Percentiles rank a stretch among this genome's conserved stretches.
These are phyloP conservation scores for Cladophialophora psammophila DNA, from an alignment of 2,329 filamentous ascomycete genomes.

Conservation along the genomic window DNA sequence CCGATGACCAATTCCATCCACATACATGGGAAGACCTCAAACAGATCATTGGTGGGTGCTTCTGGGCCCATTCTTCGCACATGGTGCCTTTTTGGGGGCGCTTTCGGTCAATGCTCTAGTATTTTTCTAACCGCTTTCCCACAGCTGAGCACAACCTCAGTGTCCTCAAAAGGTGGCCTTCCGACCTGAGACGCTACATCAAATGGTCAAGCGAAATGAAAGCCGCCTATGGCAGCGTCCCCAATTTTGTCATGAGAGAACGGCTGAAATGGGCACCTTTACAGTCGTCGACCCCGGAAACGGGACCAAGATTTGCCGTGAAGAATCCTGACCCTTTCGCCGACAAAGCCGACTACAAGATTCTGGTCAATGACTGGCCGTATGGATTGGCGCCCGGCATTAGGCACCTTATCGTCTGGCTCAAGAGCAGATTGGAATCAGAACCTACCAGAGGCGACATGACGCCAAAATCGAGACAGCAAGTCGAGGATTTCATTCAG, in stretches of 20 bases:
- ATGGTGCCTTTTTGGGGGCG: neutral
- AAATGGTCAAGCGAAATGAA: slow-evolving; percentile 64
- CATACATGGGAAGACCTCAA: slow-evolving; percentile 62
- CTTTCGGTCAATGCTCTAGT: no score
- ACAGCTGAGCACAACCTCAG: slow-evolving; percentile 61
- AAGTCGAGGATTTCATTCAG: slow-evolving; percentile 60
- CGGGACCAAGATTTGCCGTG: slow-evolving; percentile 51
- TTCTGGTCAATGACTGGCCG: slow-evolving; percentile 69
- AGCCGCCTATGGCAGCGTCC: slow-evolving; percentile 62
- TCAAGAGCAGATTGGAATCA: slow-evolving; percentile 58
- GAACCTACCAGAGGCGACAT: slow-evolving; percentile 57
- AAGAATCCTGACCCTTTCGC: slow-evolving; percentile 61
- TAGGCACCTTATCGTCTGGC: slow-evolving; percentile 65
- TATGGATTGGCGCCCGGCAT: slow-evolving; percentile 65
- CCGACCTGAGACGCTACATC: slow-evolving; percentile 66
- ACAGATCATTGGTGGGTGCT: slow-evolving; percentile 58
- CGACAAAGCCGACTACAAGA: slow-evolving; percentile 61
- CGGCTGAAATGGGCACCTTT: slow-evolving; percentile 60
- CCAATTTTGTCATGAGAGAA: slow-evolving; percentile 62
- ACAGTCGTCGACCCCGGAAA: slow-evolving; percentile 41
- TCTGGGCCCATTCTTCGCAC: neutral
- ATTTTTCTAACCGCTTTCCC: slow-evolving; percentile 21
- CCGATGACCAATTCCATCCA: slow-evolving; percentile 60
- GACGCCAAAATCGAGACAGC: slow-evolving; percentile 56
- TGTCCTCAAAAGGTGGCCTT: slow-evolving; percentile 65